A percentile compares a stretch with the other conserved stretches of the same genome.
Conservation (phyloP, 345 rosid species). For the Geranium rotundifolium region DNA sequence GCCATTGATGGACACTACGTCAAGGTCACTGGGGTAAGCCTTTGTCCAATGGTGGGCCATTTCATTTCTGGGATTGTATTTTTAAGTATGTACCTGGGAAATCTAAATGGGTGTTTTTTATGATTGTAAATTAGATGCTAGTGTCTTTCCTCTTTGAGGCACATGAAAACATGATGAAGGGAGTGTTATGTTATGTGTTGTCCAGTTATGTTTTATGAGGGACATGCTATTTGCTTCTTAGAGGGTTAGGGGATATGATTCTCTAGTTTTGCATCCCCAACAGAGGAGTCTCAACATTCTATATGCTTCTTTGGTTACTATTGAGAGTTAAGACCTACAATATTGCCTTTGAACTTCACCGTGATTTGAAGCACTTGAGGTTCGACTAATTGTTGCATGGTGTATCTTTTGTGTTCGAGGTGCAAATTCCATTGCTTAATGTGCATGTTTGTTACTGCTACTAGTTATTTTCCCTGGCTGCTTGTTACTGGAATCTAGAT, state of each 20-base stretch:
- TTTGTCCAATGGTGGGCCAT: conserved; percentile 45
- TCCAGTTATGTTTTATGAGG: not conserved
- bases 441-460: not conserved
- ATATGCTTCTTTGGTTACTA: not conserved
- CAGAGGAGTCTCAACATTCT: not conserved
- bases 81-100: conserved; percentile 2
- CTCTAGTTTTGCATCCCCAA: not conserved
- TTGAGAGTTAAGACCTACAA: too few species aligned
- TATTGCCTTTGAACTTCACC: too few species aligned
- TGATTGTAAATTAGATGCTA: not conserved
- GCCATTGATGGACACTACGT: conserved; percentile 87
- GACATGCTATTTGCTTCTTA: not conserved
- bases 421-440: too few species aligned
- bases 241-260: not conserved
- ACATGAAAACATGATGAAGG: too few species aligned
- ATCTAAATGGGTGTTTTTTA: too few species aligned
- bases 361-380: too few species aligned
- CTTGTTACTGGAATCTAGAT: not conserved
- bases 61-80: conserved; percentile 79
- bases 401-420: too few species aligned
- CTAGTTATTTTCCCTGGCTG: not conserved
- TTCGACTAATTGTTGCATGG: too few species aligned
- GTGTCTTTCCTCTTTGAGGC: not conserved
- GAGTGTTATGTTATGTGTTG: too few species aligned
- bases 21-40: conserved; percentile 95